Percentiles rank a stretch among this genome's conserved stretches.
These are phyloP conservation scores for Hamamelis virginiana DNA, from an alignment of 164 flowering plant species.

Conservation along the genomic window DNA sequence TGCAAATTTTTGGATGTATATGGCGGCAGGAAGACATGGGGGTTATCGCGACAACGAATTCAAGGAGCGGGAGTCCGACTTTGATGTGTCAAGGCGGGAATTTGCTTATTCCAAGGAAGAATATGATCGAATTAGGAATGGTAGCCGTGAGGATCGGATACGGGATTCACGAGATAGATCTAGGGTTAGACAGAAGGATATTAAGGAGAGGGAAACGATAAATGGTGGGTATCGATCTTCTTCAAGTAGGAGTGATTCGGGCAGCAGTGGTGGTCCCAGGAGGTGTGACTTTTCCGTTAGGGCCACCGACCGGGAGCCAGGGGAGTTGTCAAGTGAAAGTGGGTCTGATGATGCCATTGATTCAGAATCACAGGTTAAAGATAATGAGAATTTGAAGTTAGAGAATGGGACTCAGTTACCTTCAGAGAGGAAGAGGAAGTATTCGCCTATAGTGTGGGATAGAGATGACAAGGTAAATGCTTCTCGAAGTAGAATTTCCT, in stretches of 20 bases:
- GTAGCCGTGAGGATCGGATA: slow-evolving; percentile 26
- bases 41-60: slow-evolving; percentile 56
- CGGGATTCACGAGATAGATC: slow-evolving; percentile 26
- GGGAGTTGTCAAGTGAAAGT: slow-evolving; percentile 85
- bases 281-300: slow-evolving; percentile 30
- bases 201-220: slow-evolving; percentile 40
- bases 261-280: slow-evolving; percentile 39
- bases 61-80: slow-evolving; percentile 51
- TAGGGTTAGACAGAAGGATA: slow-evolving; percentile 38
- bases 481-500: slow-evolving; percentile 21
- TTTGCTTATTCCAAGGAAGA: slow-evolving; percentile 44
- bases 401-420: slow-evolving; percentile 46
- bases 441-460: slow-evolving; percentile 90
- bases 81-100: slow-evolving; percentile 39
- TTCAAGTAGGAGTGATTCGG: slow-evolving; percentile 47
- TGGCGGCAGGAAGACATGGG: slow-evolving; percentile 79
- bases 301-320: slow-evolving; percentile 62
- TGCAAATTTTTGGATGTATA: slow-evolving; percentile 16
- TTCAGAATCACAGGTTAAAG: slow-evolving; percentile 32
- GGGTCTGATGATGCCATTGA: slow-evolving; percentile 74
- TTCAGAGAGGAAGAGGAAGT: slow-evolving; percentile 59
- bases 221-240: slow-evolving; percentile 45
- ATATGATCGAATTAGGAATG: slow-evolving; percentile 29
- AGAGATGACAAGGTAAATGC: slow-evolving; percentile 56
- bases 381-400: slow-evolving; percentile 22